Conservation (phyloP, 1,284 basidiomycete species). For the Cutaneotrichosporon mucoides region DNA sequence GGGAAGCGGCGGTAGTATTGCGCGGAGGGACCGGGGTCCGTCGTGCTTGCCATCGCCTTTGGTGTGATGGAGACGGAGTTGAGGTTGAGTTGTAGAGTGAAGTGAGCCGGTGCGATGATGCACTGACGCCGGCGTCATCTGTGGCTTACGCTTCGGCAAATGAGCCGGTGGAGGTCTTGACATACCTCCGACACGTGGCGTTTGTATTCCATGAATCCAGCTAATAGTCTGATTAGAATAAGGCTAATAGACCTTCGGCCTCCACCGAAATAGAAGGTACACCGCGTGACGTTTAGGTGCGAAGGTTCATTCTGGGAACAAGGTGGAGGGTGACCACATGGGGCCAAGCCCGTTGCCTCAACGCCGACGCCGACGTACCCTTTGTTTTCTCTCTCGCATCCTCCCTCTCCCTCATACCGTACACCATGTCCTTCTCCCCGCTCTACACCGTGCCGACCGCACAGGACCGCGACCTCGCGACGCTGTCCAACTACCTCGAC, state of each 20-base stretch:
- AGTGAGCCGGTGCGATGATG: not conserved
- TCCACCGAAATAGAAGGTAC: too few relatives aligned
- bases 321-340: conserved; percentile 6
- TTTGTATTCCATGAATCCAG: too few relatives aligned
- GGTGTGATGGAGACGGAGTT: not conserved
- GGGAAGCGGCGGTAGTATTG: conserved; percentile 40
- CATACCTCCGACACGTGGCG: too few relatives aligned
- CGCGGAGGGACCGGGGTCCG: conserved; percentile 43
- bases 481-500: conserved; percentile 72
- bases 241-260: too few relatives aligned
- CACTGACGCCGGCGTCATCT: not conserved
- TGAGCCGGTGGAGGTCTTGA: too few relatives aligned
- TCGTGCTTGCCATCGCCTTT: conserved; percentile 28
- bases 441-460: conserved; percentile 14
- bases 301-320: too few relatives aligned
- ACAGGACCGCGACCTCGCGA: conserved; percentile 59
- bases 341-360: not conserved
- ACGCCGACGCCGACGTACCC: too few relatives aligned
- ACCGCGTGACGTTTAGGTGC: not conserved
- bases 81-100: not conserved
- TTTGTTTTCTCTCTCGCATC: not conserved
- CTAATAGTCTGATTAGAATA: too few relatives aligned
- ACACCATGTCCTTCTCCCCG: conserved; percentile 34
- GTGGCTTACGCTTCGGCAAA: not conserved
- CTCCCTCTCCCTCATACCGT: not conserved